phyloP scores from a whole-genome alignment of 148 eudicot species.

The Nepenthes gracilis region DNA sequence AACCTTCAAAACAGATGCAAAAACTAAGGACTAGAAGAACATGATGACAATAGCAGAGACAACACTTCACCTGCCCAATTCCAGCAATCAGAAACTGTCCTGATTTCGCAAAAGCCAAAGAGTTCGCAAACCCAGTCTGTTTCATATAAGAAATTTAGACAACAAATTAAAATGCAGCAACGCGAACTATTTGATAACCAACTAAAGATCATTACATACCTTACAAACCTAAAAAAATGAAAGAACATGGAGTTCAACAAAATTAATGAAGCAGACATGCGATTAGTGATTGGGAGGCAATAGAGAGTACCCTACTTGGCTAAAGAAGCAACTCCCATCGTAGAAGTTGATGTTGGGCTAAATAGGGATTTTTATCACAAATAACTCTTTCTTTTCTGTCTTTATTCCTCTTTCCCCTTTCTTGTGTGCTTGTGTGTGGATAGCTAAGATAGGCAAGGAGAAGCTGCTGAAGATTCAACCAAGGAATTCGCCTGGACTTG shows the following conservation, averaged over 20 bases:
- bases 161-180: slow-evolving; percentile 3
- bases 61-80: slow-evolving; percentile 68
- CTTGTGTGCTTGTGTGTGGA: no score
- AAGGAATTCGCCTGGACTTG: no score
- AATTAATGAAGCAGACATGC: no score
- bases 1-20: not conserved
- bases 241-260: not conserved
- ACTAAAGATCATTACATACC: not conserved
- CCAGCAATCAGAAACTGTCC: slow-evolving; percentile 89
- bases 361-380: no score
- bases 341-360: no score
- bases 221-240: not conserved
- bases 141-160: slow-evolving; percentile 3
- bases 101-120: slow-evolving; percentile 89
- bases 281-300: no score
- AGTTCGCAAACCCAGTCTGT: slow-evolving; percentile 83
- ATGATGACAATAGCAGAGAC: not conserved
- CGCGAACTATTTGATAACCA: not conserved
- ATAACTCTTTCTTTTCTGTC: no score
- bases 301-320: no score
- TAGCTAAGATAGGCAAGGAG: no score
- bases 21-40: not conserved
- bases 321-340: no score
- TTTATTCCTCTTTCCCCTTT: no score
- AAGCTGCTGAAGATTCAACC: no score